Evolutionary conservation across 192 early-diverging fungal genomes (phyloP), one percentile per base, ranked within the genome.

Genomic region (Geosiphon pyriformis): DNA sequence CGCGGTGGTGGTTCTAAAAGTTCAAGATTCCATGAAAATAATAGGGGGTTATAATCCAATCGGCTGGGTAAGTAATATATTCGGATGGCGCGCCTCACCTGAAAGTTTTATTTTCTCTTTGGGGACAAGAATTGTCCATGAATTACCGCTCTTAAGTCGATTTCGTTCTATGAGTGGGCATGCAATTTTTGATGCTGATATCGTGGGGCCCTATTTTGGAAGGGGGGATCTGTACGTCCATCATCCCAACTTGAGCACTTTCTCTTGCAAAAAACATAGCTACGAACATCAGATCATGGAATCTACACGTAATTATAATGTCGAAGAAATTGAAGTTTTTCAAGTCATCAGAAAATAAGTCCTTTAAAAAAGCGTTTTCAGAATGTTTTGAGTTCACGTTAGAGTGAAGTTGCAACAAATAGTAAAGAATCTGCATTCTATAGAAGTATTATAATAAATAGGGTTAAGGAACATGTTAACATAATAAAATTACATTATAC

Each of bases 31-130:
- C 7, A 35, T 32, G 29, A 26, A 54, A 54, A 54, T 65, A 17
- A 48, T 65, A 53, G 63, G 63, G 25, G 46, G 37, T 31, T 65
- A 65, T 54, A 53, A 48, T 25, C 27, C 50, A 18, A 35, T 20
- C 17, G 50, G 35, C 18, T 56, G n/a, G 25, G 30, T 6, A 15
- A 10, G 1, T 15, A 29, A 33, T 17, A 48, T 26, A 37, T 48
- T 27, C 31, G 46, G 17, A 4, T 30, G 42, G 11, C 1, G 34
- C n/a, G 25, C 34, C 10, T 25, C 34, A 15, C 60, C 35, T 48
- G 60, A 62, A 27, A 48, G 35, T 50, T 62, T 62, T 30, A 62
- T 62, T 26, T 62, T 62, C 48, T 48, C 42, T 29, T 62, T 62
- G 20, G 27, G 27, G 30, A 37, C 6, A 42, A 42, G 37, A 42